Evolutionary conservation across 768 basidiomycete genomes (phyloP).

Genomic region (Punctularia strigosozonata): DNA sequence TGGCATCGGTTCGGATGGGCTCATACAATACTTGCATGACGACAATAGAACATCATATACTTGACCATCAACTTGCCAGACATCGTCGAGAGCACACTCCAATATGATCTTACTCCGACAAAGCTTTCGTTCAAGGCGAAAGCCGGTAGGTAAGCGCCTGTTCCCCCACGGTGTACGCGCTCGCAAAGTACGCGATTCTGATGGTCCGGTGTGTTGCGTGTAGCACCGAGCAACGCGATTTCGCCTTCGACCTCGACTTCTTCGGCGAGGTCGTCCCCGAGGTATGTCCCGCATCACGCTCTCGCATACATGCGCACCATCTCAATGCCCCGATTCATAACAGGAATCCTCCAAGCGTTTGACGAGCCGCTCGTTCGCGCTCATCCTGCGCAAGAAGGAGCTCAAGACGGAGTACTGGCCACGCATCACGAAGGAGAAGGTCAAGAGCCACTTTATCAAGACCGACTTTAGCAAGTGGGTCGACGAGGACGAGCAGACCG

Average conservation of each 20-base stretch:
- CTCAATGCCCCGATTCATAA: slow-evolving; percentile 1
- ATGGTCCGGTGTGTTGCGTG: slow-evolving; percentile 20
- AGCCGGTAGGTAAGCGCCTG: slow-evolving; percentile 42
- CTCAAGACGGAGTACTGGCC: slow-evolving; percentile 78
- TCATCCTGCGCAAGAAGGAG: slow-evolving; percentile 76
- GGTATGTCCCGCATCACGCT: slow-evolving; percentile 27
- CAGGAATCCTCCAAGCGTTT: slow-evolving; percentile 51
- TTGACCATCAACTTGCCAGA: slow-evolving; percentile 79
- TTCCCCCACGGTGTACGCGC: neutral
- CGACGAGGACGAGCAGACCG: slow-evolving; percentile 95
- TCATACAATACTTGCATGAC: too few relatives aligned
- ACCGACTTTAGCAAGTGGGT: slow-evolving; percentile 95
- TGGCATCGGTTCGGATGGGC: neutral
- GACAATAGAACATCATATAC: slow-evolving; percentile 77
- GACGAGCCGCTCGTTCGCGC: slow-evolving; percentile 52
- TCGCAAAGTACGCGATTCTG: neutral
- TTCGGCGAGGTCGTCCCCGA: slow-evolving; percentile 69
- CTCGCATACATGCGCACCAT: neutral
- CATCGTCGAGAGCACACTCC: slow-evolving; percentile 44
- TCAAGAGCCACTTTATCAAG: slow-evolving; percentile 74
- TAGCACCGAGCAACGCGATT: slow-evolving; percentile 44
- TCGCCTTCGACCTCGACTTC: slow-evolving; percentile 66
- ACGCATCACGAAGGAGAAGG: slow-evolving; percentile 81
- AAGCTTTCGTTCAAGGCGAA: slow-evolving; percentile 53
- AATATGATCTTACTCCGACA: slow-evolving; percentile 46